Conservation (phyloP, 225 moss, liverwort and hornwort genomes). For the Rhytidiadelphus loreus region DNA sequence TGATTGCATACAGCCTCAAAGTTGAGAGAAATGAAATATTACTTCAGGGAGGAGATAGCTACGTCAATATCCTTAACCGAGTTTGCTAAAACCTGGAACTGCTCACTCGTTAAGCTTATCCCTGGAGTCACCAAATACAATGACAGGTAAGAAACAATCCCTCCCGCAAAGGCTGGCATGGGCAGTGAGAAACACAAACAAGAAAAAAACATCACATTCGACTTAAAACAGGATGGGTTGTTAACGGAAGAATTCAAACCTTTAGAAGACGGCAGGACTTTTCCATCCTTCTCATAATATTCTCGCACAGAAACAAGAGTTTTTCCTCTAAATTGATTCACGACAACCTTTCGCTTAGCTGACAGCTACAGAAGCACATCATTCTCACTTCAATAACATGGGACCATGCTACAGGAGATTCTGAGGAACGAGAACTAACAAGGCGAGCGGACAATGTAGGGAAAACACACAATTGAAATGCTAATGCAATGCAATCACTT, state of each 20-base stretch:
- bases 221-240: not conserved
- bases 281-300: slow-evolving; percentile 80
- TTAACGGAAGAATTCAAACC: slow-evolving; percentile 14
- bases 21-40: not conserved
- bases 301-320: slow-evolving; percentile 54
- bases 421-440: not conserved
- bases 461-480: not conserved
- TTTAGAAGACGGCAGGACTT: slow-evolving; percentile 45
- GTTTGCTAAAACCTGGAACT: slow-evolving; percentile 48
- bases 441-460: not conserved
- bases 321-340: slow-evolving; percentile 45
- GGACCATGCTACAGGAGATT: not conserved
- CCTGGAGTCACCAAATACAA: slow-evolving; percentile 27
- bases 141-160: not conserved
- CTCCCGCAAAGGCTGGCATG: not conserved
- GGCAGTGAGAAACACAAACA: not conserved
- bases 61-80: slow-evolving; percentile 33
- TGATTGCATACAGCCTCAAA: not conserved
- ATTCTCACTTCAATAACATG: not conserved
- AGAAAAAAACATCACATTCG: not conserved
- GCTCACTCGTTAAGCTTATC: slow-evolving; percentile 64
- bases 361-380: slow-evolving; percentile 43
- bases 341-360: slow-evolving; percentile 45
- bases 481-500: not conserved
- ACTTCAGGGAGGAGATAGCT: slow-evolving; percentile 25